Base-by-base conservation (phyloP, 257 asterid species). In the Phtheirospermum japonicum region DNA sequence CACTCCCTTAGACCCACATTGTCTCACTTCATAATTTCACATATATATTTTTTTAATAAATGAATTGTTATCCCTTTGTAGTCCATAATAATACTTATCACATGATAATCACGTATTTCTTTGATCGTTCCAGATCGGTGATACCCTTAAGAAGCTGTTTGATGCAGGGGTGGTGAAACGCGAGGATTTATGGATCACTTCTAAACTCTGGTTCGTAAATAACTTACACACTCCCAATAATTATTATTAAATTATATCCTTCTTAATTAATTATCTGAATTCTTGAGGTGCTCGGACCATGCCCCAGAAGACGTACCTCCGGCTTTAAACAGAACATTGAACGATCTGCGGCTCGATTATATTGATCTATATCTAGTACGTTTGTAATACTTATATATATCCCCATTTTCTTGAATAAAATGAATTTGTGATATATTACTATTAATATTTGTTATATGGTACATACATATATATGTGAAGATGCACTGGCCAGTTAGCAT, bases 401-500 rank as follows among this genome's bases (percentile, higher is more conserved):
- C 1, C 2, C 33, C 14, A 33, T 32, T 48, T 13, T 32, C 51
- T 4, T 45, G 13, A 11, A 13, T n/a, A n/a, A n/a, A n/a, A n/a
- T n/a, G n/a, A n/a, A n/a, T n/a, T n/a, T n/a, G n/a, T n/a, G n/a
- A n/a, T n/a, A n/a, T 45, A 45, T 45, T 46, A 14, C 7, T 5
- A 46, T 16, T 46, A 36, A 9, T 5, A 4, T 40, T 14, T 13
- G 19, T 2, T 11, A 1, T 23, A 37, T 10, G 33, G 32, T 10
- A 10, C 20, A 12, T 43, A 6, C 42, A 31, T 53, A n/a, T n/a
- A n/a, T n/a, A 28, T 66, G 26, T 59, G 67, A 64, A 85, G 93
- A 78, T 85, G 71, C 93, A 85, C 61, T 79, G 89, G 89, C 89
- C 89, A 26, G 83, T 75, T 43, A 73, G 79, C 61, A 53, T 76